phyloP scores from a whole-genome alignment of 1,284 basidiomycete genomes.

The Acaromyces ingoldii region DNA sequence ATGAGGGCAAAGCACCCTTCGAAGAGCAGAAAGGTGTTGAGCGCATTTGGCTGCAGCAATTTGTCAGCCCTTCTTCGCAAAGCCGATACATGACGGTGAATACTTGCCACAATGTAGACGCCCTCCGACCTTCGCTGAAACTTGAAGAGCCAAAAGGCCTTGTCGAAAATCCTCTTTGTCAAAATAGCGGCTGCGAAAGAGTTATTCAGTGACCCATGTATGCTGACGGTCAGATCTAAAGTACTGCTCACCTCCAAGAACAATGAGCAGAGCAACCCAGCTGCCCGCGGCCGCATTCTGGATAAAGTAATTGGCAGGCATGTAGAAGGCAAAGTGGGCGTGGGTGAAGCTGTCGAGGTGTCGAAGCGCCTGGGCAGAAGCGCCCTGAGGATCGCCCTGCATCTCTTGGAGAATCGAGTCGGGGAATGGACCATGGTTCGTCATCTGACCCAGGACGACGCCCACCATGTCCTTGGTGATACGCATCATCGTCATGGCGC shows the following conservation, averaged over 20 bases:
- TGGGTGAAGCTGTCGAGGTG: constrained; percentile 16
- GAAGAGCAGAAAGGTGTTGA: constrained; percentile 21
- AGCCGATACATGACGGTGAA: constrained; percentile 13
- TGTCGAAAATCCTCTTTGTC: not conserved
- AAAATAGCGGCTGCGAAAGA: not conserved
- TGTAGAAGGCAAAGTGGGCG: constrained; percentile 8
- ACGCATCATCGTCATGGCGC: too few relatives aligned
- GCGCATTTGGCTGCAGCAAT: constrained; percentile 32
- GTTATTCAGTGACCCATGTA: not conserved
- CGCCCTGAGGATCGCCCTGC: not conserved
- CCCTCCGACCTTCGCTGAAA: constrained; percentile 4
- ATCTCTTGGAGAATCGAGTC: not conserved
- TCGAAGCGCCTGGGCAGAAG: constrained; percentile 8
- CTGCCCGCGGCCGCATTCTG: not conserved
- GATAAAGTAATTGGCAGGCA: constrained; percentile 4
- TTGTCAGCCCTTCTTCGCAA: constrained; percentile 19
- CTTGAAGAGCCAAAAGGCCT: constrained; percentile 10
- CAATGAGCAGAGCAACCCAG: not conserved
- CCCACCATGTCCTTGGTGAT: too few relatives aligned
- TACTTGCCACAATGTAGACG: constrained; percentile 4
- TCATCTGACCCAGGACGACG: too few relatives aligned
- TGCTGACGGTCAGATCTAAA: not conserved
- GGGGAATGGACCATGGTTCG: constrained; percentile 2
- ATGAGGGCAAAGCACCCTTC: constrained; percentile 8
- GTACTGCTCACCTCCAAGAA: not conserved